Conservation (phyloP, 73 alveolate species). For the Paramecium primaurelia region DNA sequence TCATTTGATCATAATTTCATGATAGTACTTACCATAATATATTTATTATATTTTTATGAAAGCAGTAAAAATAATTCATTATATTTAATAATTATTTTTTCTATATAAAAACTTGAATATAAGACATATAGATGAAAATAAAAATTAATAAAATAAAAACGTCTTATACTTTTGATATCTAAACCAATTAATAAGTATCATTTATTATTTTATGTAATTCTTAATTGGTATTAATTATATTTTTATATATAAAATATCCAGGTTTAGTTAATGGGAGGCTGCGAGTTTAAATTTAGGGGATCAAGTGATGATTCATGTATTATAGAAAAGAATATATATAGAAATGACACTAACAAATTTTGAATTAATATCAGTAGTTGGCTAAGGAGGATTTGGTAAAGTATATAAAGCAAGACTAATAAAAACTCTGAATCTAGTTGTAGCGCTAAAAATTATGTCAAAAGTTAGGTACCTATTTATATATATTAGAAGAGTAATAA, state of each 20-base stretch:
- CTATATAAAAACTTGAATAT: no score
- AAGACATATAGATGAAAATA: no score
- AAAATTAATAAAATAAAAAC: no score
- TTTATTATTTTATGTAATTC: neutral
- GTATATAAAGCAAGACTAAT: slow-evolving; percentile 76
- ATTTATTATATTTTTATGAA: no score
- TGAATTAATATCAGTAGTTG: slow-evolving; percentile 51
- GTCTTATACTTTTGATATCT: neutral
- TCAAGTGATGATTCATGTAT: slow-evolving; percentile 8
- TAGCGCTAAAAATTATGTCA: slow-evolving; percentile 66
- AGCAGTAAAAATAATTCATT: no score
- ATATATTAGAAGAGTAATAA: slow-evolving; percentile 60
- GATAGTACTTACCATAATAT: no score
- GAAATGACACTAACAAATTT: neutral
- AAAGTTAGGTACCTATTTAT: slow-evolving; percentile 30
- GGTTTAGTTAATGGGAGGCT: neutral
- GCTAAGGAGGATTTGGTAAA: slow-evolving; percentile 70
- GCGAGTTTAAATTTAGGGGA: neutral
- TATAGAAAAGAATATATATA: neutral
- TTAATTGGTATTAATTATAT: neutral
- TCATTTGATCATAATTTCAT: no score
- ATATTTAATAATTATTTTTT: no score
- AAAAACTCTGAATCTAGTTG: slow-evolving; percentile 50
- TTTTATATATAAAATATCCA: neutral
- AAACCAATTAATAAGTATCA: neutral